Evolutionary conservation across 495 filamentous ascomycete genomes (phyloP), one percentile per base, ranked within the genome.

Genomic region (Penicillium flavigenum): DNA sequence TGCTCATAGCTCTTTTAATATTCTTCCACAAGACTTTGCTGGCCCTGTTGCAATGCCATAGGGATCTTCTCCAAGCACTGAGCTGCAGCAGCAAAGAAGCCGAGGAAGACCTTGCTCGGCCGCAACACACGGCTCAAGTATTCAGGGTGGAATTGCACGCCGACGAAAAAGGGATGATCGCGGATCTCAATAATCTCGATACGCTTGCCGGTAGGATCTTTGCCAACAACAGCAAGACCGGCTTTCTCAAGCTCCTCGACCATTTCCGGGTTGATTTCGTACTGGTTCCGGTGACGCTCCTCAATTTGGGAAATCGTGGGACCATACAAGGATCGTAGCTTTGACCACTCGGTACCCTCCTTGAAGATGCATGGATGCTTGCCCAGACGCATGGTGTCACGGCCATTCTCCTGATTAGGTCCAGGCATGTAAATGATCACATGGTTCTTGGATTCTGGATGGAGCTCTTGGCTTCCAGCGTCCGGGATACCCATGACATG

Each of bases 401-500:
- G 90, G 68, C 93, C 78, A 26, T 79, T 83, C 29, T 69, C 71
- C 65, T 78, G 86, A 75, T 84, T 79, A 56, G 83, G 78, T 70
- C 96, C 91, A 4, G 91, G 91, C 92, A 97, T 97, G 71, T 84
- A 87, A 58, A 96, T 82, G 61, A 96, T 81, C 8, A 89, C 79
- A 19, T 77, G 81, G 54, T 90, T 70, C 39, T 79, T 67, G 4
- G 81, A 76, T 3, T 75, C 52, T 0, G 75, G 72, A 56, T 84
- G 65, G 52, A 92, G 80, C 66, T 95, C 90, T 38, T 80, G 82
- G 34, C 82, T 87, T 4, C 75, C 79, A 1, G 88, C 89, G 43
- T 75, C 70, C 3, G 65, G 51, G 43, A 88, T 74, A 27, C 75
- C 81, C 75, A 81, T 86, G 9, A 88, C 71, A 55, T 90, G 81